Evolutionary conservation across 1,139 yeast genomes (phyloP).

Genomic region (Lodderomyces theae): DNA sequence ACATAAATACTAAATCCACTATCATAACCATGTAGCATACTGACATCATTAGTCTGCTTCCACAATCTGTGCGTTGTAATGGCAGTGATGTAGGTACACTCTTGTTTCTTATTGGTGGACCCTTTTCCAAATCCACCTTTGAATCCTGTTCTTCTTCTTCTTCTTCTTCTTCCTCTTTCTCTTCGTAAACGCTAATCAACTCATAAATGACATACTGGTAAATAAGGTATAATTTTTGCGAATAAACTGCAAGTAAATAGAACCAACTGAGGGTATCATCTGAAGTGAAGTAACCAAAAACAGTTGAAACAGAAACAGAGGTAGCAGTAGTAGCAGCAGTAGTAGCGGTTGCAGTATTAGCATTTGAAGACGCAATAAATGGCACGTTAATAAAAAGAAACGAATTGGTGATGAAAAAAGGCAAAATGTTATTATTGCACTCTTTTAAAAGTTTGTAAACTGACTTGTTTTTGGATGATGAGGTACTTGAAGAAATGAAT

Average conservation of each 20-base stretch:
- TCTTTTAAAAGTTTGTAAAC: slow-evolving; percentile 6
- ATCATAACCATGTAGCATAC: background rate
- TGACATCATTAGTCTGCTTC: background rate
- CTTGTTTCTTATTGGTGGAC: too few relatives aligned
- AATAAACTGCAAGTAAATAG: slow-evolving; percentile 7
- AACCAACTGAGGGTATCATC: background rate
- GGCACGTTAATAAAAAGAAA: slow-evolving; percentile 11
- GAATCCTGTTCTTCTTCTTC: background rate
- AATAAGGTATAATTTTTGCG: slow-evolving; percentile 14
- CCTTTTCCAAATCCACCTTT: background rate
- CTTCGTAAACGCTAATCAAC: slow-evolving; percentile 9
- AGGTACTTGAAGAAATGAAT: background rate
- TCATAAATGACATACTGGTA: slow-evolving; percentile 22
- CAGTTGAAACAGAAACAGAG: too few relatives aligned
- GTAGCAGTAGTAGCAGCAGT: too few relatives aligned
- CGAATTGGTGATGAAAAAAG: slow-evolving; percentile 15
- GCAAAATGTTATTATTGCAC: slow-evolving; percentile 14
- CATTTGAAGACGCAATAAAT: background rate
- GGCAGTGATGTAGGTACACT: too few relatives aligned
- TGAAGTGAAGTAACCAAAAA: too few relatives aligned
- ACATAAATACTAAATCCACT: background rate
- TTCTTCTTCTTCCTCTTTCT: slow-evolving; percentile 1
- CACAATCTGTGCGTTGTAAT: background rate
- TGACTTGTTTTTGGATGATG: background rate
- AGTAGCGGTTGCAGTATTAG: background rate